Percentiles rank a stretch among this genome's conserved stretches.
phyloP scores from a whole-genome alignment of 148 eudicot genomes.

The Chenopodium quinoa region DNA sequence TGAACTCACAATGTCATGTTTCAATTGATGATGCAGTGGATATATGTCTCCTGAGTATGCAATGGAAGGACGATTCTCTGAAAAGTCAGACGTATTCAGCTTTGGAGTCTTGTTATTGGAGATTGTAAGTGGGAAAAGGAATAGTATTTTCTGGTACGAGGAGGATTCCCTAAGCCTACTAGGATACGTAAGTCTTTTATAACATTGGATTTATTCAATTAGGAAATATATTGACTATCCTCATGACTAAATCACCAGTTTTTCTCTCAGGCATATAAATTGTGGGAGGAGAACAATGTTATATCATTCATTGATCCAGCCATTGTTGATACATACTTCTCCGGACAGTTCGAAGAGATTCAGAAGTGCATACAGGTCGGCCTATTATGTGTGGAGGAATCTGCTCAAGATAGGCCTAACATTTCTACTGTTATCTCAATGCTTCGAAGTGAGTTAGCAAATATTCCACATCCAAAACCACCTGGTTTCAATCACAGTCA shows the following conservation, averaged over 20 bases:
- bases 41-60: constrained; percentile 50
- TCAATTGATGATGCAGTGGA: constrained; percentile 20
- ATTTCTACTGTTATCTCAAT: neutral
- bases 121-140: constrained; percentile 40
- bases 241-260: too few species aligned
- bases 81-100: constrained; percentile 55
- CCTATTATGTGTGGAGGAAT: neutral
- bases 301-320: neutral
- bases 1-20: too few species aligned
- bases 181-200: constrained; percentile 45
- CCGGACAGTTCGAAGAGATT: too few species aligned
- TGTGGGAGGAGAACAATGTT: neutral
- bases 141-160: constrained; percentile 14
- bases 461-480: constrained; percentile 19
- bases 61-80: constrained; percentile 48
- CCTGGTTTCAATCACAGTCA: constrained; percentile 12
- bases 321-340: neutral
- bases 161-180: constrained; percentile 27
- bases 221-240: neutral
- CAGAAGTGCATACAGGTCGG: neutral
- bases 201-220: constrained; percentile 31
- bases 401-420: neutral
- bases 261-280: neutral
- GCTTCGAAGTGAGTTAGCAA: constrained; percentile 4
- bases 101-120: constrained; percentile 51